Evolutionary conservation across 192 early-diverging fungal genomes (phyloP), one percentile per base, ranked within the genome.

Genomic region (Kickxella alabastrina): DNA sequence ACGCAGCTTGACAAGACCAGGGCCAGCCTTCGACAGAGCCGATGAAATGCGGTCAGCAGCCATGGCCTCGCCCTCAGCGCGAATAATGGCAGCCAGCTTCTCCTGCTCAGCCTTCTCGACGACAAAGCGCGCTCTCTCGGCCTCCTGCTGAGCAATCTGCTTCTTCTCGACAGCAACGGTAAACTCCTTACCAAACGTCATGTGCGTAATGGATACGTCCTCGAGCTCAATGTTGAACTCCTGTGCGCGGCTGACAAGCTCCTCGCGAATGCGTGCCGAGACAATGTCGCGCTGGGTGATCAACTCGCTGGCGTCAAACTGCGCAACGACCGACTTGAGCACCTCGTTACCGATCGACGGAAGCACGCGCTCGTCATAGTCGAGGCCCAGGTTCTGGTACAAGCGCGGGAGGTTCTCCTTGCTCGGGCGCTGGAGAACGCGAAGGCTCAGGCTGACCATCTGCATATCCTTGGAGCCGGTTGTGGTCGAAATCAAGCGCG

Each of bases 391-490:
- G 43, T 83, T 87, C 73, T 93, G 87, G 75, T 95, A 96, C 66
- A 99, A 88, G 34, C 65, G 61, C 13, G 89, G 83, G 32, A 99
- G 78, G 23, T 83, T 79, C 23, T 73, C 65, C 53, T 86, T 69
- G 44, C 87, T 87, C 10, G 96, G 96, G 25, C 88, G 80, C 79
- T 96, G 93, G 28, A 92, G 77, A 19, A 95, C 90, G 79, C 91
- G 88, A 40, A 95, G 79, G 47, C 92, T 95, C 63, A 97, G 82
- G 26, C 87, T 89, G 12, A 97, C 89, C 87, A 91, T 93, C 62
- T 99, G 96, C 96, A 99, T 96, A 70, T 99, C 96, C 80, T 93
- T 95, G 42, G 94, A 97, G 41, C 94, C 96, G n/a, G 96, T 99
- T 1, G 91, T 96, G 55, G 96, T 97, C 31, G 92, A 91, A 66